phyloP scores from a whole-genome alignment of 2,329 filamentous ascomycete species.

The Aureobasidium sp. region DNA sequence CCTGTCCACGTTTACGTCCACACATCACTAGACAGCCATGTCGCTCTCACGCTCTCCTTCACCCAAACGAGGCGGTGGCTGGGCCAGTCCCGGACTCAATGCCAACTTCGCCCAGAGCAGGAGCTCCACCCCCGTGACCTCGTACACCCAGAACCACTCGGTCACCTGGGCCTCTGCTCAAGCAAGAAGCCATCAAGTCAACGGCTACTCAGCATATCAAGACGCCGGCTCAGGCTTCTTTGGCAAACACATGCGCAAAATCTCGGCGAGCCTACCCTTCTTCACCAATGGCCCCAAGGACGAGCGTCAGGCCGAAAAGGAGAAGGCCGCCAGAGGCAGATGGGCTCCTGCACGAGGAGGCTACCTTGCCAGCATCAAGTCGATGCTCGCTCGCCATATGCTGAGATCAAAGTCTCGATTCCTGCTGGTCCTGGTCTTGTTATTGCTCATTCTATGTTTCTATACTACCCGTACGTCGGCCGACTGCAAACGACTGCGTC shows the following conservation, averaged over 20 bases:
- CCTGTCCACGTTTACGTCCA: constrained; percentile 1
- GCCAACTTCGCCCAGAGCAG: constrained; percentile 43
- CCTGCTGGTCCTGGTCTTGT: constrained; percentile 51
- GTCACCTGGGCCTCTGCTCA: constrained; percentile 80
- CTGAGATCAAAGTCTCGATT: constrained; percentile 61
- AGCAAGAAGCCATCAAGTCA: constrained; percentile 65
- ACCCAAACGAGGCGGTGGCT: constrained; percentile 75
- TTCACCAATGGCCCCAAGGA: constrained; percentile 52
- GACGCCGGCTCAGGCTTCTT: constrained; percentile 80
- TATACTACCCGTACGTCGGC: constrained; percentile 64
- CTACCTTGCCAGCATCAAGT: constrained; percentile 29
- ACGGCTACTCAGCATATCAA: constrained; percentile 71
- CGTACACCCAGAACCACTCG: constrained; percentile 46
- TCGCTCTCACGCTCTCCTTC: constrained; percentile 82
- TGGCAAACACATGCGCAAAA: constrained; percentile 69
- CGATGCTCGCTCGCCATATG: constrained; percentile 34
- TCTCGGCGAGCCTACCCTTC: constrained; percentile 71
- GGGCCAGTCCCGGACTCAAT: constrained; percentile 74
- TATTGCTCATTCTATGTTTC: constrained; percentile 58
- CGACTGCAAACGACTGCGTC: background rate
- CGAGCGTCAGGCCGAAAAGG: constrained; percentile 61
- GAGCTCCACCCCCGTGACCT: constrained; percentile 22
- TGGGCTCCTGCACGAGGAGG: constrained; percentile 41
- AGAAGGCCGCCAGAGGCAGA: constrained; percentile 60
- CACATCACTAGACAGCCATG: constrained; percentile 47